Percentiles rank a stretch among this genome's conserved stretches.
Conservation (phyloP, 768 basidiomycete species). For the Dioszegia aurantiaca region DNA sequence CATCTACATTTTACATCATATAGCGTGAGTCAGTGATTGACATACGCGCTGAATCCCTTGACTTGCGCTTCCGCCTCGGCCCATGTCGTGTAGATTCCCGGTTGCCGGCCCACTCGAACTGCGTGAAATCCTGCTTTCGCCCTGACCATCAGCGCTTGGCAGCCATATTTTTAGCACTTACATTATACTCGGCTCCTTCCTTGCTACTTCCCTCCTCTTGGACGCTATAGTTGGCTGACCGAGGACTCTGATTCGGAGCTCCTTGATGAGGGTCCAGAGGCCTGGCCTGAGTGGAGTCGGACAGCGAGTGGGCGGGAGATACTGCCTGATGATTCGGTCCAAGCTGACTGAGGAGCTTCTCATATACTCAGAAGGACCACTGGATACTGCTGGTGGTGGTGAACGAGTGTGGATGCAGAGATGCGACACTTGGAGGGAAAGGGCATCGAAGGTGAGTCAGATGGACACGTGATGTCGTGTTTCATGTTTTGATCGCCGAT, state of each 20-base stretch:
- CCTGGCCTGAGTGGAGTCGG: not conserved
- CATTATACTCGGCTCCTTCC: constrained; percentile 1
- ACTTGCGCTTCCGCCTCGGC: constrained; percentile 68
- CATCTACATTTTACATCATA: no score
- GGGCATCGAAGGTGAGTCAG: no score
- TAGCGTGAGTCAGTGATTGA: not conserved
- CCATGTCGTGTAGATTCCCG: constrained; percentile 74
- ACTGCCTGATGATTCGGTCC: not conserved
- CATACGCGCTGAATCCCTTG: constrained; percentile 59
- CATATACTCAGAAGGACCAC: not conserved
- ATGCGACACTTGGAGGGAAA: no score
- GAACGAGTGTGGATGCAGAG: no score
- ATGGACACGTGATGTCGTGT: no score
- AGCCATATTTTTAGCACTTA: not conserved
- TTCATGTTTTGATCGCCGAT: no score
- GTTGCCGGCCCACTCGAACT: constrained; percentile 62
- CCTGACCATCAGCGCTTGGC: constrained; percentile 27
- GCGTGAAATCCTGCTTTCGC: constrained; percentile 66
- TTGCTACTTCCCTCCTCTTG: not conserved
- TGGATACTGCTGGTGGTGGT: no score
- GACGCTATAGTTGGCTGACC: constrained; percentile 10
- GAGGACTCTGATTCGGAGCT: constrained; percentile 8
- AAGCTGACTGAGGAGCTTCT: not conserved
- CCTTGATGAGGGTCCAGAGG: not conserved
- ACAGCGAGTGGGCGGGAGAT: not conserved